Percentiles rank a stretch among this genome's conserved stretches.
Conservation (phyloP, 192 early-diverging fungal species). For the Pilobolus umbonatus region DNA sequence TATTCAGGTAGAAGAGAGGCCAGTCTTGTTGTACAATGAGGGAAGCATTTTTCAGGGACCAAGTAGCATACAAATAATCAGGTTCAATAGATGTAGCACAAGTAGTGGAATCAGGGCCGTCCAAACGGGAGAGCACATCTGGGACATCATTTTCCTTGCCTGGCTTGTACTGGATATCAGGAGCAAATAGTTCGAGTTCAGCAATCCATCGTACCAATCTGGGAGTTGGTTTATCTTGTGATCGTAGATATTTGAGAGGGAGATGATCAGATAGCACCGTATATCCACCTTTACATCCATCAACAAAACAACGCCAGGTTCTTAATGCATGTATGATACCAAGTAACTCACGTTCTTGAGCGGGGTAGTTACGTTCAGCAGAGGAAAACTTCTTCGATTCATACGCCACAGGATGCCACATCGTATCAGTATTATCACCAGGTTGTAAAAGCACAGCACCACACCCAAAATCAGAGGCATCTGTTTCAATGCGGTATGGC, state of each 20-base stretch:
- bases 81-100: neutral
- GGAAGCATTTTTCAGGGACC: no score
- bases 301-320: conserved; percentile 9
- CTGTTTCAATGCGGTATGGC: neutral
- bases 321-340: conserved; percentile 12
- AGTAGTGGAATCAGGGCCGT: neutral
- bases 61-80: conserved; percentile 1
- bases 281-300: neutral
- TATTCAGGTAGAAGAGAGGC: no score
- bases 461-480: neutral
- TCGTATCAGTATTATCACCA: neutral
- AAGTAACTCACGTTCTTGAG: conserved; percentile 22
- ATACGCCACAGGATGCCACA: conserved; percentile 27
- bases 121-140: neutral
- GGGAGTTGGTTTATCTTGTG: conserved; percentile 1
- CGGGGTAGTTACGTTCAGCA: conserved; percentile 28
- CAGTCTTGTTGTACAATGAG: no score
- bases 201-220: conserved; percentile 6
- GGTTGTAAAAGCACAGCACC: conserved; percentile 9
- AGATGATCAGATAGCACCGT: conserved; percentile 3
- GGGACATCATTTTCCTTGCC: conserved; percentile 10
- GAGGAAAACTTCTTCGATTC: conserved; percentile 27
- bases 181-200: conserved; percentile 8
- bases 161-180: conserved; percentile 8
- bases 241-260: conserved; percentile 4